A percentile compares a stretch with the other conserved stretches of the same genome.
Conservation (phyloP, 2,329 filamentous ascomycete species). For the Fusarium sarcochroum region DNA sequence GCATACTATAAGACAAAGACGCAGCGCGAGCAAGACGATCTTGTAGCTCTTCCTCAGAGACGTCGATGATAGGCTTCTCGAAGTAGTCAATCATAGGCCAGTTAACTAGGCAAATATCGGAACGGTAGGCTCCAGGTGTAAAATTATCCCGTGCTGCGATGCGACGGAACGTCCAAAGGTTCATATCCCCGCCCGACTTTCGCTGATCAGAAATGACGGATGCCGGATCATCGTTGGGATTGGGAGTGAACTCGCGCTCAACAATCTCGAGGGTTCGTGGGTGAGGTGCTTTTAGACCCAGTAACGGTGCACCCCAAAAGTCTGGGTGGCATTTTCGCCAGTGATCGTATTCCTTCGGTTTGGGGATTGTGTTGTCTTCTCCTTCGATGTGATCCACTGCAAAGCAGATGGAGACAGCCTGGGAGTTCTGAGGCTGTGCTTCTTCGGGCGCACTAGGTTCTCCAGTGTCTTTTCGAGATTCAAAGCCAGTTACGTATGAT, state of each 20-base stretch:
- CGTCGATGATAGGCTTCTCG: constrained; percentile 49
- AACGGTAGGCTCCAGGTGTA: constrained; percentile 38
- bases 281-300: constrained; percentile 46
- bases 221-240: constrained; percentile 47
- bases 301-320: constrained; percentile 48
- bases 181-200: constrained; percentile 47
- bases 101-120: constrained; percentile 49
- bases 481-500: constrained; percentile 48
- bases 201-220: constrained; percentile 45
- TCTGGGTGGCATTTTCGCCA: constrained; percentile 44
- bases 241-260: constrained; percentile 48
- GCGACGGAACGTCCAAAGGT: constrained; percentile 49
- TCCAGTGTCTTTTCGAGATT: constrained; percentile 44
- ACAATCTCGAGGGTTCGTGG: constrained; percentile 48
- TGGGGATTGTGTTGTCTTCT: constrained; percentile 45
- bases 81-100: constrained; percentile 52
- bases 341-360: constrained; percentile 42
- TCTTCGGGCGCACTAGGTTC: constrained; percentile 47
- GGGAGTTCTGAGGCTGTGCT: constrained; percentile 47
- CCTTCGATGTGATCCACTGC: constrained; percentile 49
- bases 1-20: constrained; percentile 48
- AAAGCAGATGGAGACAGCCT: constrained; percentile 50
- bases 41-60: constrained; percentile 37
- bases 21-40: constrained; percentile 36
- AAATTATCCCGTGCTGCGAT: constrained; percentile 47